These are phyloP conservation scores for Dioscorea dumetorum DNA, from an alignment of 106 monocot genomes.

Conservation along the genomic window DNA sequence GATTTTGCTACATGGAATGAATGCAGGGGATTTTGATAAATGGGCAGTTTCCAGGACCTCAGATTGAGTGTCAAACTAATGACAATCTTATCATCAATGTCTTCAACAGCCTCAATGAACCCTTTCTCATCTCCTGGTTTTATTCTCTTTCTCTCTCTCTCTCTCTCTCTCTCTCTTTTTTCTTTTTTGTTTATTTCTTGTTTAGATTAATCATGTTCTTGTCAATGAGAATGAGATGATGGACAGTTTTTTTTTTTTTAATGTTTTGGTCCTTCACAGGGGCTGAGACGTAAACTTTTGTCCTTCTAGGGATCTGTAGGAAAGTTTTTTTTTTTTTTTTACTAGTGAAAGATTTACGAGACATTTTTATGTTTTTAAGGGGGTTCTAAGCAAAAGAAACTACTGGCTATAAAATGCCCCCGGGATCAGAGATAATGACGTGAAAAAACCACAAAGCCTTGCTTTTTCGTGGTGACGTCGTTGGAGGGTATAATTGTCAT, in stretches of 20 bases:
- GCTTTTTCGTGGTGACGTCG: no score
- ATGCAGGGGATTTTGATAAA: conserved; percentile 73
- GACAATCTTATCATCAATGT: conserved; percentile 75
- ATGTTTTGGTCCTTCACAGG: no score
- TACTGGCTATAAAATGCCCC: no score
- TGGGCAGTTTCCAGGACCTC: conserved; percentile 71
- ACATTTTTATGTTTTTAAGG: background rate
- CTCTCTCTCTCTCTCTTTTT: background rate
- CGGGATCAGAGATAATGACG: no score
- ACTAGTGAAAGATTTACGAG: background rate
- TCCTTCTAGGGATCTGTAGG: background rate
- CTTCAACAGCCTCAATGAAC: conserved; percentile 51
- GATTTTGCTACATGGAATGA: no score
- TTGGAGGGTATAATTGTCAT: no score
- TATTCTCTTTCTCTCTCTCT: background rate
- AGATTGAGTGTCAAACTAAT: conserved; percentile 59
- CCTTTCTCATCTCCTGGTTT: conserved; percentile 71
- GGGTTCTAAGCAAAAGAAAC: no score
- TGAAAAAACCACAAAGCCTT: no score
- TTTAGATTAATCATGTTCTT: background rate
- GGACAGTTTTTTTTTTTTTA: background rate
- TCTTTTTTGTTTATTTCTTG: background rate
- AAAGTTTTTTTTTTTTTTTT: background rate
- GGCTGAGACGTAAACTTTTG: no score
- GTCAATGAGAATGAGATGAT: background rate